Evolutionary conservation across 768 basidiomycete genomes (phyloP), one percentile per base, ranked within the genome.

Genomic region (Hydnomerulius pinastri): DNA sequence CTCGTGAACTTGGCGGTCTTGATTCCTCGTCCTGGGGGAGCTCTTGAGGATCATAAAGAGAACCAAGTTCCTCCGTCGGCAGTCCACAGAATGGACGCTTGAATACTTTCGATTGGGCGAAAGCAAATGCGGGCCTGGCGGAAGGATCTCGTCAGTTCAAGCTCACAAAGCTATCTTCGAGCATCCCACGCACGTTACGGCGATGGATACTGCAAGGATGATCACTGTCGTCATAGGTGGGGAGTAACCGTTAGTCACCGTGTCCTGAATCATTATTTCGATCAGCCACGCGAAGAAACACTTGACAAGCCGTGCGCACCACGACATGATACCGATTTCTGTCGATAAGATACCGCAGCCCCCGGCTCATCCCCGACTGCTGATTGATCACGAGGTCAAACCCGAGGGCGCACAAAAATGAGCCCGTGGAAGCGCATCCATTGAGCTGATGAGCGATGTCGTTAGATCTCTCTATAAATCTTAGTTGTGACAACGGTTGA

Each of bases 261-360:
- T 75, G 53, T 81, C 78, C 82, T 84, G 55, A 41, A 49, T 40
- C 46, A 32, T 23, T 20, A 10, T 43, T 35, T 15, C 41, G 21
- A 43, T 53, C 18, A 51, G 41, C 40, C 27, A 30, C 15, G 4
- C 30, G 10, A 37, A 21, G 28, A 21, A 17, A 24, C 8, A 41
- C 23, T n/a, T 44, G 47, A 18, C 35, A 4, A 35, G 25, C 4
- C 17, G 43, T 18, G 68, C 80, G 50, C 53, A 86, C 83, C 50
- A 74, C 69, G 44, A 71, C 63, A 66, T 87, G 86, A 23, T 77
- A 74, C 9, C 71, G 59, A 56, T 87, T 87, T 37, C 79, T 72
- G 59, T 87, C 86, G 51, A 86, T 76, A 12, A 87, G 72, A 57
- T 75, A 79, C 18, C 86, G 76, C 25, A 87, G 71, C 2, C 85